Evolutionary conservation across 169 alveolate species (phyloP).

Genomic region (Babesia ovis): DNA sequence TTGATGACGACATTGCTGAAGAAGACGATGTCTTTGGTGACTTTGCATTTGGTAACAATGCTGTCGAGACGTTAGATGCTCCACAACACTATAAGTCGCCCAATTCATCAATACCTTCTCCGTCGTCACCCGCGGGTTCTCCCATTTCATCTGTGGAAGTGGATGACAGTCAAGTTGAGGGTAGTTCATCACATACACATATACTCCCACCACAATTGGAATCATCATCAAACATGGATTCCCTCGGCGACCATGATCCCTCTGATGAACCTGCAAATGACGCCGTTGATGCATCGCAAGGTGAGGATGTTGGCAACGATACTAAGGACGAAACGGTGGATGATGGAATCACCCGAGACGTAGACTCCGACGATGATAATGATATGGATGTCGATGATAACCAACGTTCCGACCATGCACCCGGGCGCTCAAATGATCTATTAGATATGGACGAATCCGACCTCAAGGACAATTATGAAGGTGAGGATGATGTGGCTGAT

Average conservation of each 20-base stretch:
- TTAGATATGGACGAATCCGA: slow-evolving; percentile 41
- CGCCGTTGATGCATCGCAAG: not conserved
- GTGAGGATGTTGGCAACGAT: slow-evolving; percentile 1
- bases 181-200: not conserved
- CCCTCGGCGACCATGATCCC: not conserved
- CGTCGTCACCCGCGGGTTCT: slow-evolving; percentile 1
- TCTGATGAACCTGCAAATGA: not conserved
- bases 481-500: slow-evolving; percentile 20
- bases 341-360: not conserved
- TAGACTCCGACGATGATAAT: slow-evolving; percentile 10
- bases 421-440: not conserved
- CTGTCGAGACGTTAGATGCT: slow-evolving; percentile 1
- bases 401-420: slow-evolving; percentile 5
- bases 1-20: not conserved
- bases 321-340: not conserved
- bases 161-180: not conserved
- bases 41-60: slow-evolving; percentile 17
- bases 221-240: not conserved
- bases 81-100: slow-evolving; percentile 38
- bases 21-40: slow-evolving; percentile 62
- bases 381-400: slow-evolving; percentile 25
- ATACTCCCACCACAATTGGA: not conserved
- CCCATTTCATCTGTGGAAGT: not conserved
- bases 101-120: not conserved
- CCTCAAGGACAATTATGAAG: slow-evolving; percentile 9